Percentiles rank a stretch among this genome's conserved stretches.
Conservation (phyloP, 192 early-diverging fungal genomes). For the Fimicolochytrium jonesii region DNA sequence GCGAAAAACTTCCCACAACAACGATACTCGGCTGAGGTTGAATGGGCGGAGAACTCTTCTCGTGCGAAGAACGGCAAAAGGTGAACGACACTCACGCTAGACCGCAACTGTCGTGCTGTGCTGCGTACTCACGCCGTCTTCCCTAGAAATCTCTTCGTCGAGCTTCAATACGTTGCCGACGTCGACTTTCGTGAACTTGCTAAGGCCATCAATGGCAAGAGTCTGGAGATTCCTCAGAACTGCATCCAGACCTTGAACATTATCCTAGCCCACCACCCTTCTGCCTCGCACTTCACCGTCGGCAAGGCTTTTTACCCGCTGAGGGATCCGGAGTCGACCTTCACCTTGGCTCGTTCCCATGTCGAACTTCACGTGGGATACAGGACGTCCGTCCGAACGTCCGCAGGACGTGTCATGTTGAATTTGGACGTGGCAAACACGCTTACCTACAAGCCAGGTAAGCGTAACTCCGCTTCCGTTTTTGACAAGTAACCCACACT, state of each 20-base stretch:
- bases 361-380: neutral
- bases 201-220: neutral
- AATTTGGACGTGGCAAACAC: slow-evolving; percentile 2
- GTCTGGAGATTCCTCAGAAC: neutral
- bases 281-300: neutral
- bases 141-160: neutral
- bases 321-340: neutral
- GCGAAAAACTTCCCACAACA: too few relatives aligned
- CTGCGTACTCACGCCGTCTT: too few relatives aligned
- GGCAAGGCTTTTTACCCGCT: slow-evolving; percentile 18
- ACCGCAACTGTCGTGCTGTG: too few relatives aligned
- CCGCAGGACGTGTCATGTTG: neutral
- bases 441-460: neutral
- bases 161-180: neutral
- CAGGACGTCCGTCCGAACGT: neutral
- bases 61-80: too few relatives aligned
- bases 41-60: too few relatives aligned
- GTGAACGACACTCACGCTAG: too few relatives aligned
- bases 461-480: too few relatives aligned
- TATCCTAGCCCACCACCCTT: slow-evolving; percentile 1
- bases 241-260: slow-evolving; percentile 6
- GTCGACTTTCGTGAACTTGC: slow-evolving; percentile 2
- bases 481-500: too few relatives aligned
- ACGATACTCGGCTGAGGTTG: too few relatives aligned
- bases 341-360: neutral